phyloP scores from a whole-genome alignment of 176 grass and related monocot genomes.

The Bonia amplexicaulis region DNA sequence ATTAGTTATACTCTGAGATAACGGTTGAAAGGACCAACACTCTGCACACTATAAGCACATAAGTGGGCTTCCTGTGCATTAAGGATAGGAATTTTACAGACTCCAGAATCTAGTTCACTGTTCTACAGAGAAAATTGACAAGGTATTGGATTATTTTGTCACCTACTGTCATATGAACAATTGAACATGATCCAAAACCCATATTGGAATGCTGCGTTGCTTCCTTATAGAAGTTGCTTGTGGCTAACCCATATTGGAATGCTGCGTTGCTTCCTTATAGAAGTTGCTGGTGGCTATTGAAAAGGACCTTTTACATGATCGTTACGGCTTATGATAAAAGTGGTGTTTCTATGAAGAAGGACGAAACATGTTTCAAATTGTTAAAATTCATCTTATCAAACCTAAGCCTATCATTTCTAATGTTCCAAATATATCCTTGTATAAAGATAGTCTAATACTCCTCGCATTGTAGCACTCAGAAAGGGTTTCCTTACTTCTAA shows the following conservation, averaged over 20 bases:
- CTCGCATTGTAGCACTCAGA: neutral
- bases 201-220: neutral
- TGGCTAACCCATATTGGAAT: neutral
- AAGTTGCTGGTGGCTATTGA: neutral
- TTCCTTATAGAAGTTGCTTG: neutral
- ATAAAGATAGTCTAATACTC: neutral
- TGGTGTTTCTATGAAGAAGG: neutral
- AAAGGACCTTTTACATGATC: neutral
- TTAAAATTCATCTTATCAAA: neutral
- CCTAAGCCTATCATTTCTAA: neutral
- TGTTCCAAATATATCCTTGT: neutral
- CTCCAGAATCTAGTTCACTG: neutral
- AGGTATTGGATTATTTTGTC: neutral
- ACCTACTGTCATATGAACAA: neutral
- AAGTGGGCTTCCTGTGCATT: neutral
- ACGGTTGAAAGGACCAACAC: neutral
- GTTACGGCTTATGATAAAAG: neutral
- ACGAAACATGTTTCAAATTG: neutral
- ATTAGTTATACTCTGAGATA: neutral
- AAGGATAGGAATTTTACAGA: neutral
- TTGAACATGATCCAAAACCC: neutral
- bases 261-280: neutral
- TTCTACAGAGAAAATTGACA: neutral
- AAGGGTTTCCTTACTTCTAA: neutral
- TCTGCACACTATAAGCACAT: neutral